These are phyloP conservation scores for Backusella tarrabulga DNA, from an alignment of 192 early-diverging fungal genomes.

Conservation along the genomic window DNA sequence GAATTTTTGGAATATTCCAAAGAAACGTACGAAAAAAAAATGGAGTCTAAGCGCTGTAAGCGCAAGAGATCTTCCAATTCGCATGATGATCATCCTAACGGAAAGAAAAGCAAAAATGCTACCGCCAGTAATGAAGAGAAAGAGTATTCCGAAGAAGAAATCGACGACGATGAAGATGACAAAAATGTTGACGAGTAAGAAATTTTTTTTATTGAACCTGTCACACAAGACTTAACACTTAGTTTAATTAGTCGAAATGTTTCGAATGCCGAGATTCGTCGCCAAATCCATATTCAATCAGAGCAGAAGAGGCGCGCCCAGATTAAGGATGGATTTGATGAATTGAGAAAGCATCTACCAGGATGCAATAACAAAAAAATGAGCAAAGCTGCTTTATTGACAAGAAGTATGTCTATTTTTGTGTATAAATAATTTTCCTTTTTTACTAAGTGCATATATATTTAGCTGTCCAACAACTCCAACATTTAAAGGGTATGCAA, in stretches of 20 bases:
- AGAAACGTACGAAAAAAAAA: conserved; percentile 28
- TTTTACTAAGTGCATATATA: not conserved
- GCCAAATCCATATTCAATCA: conserved; percentile 49
- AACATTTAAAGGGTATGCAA: conserved; percentile 41
- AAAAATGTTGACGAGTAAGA: conserved; percentile 11
- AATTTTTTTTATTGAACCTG: conserved; percentile 9
- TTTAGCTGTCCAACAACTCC: conserved; percentile 43
- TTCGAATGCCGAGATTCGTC: conserved; percentile 39
- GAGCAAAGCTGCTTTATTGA: conserved; percentile 43
- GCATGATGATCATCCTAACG: not conserved
- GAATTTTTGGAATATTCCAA: conserved; percentile 26
- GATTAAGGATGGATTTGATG: conserved; percentile 50
- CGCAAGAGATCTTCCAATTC: conserved; percentile 23
- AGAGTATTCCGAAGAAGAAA: conserved; percentile 14
- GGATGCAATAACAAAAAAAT: conserved; percentile 41
- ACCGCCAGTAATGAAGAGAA: conserved; percentile 5
- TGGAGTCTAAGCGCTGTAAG: conserved; percentile 32
- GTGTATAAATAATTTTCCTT: not conserved
- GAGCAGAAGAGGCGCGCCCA: conserved; percentile 48
- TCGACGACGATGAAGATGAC: conserved; percentile 15
- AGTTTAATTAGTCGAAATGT: conserved; percentile 21
- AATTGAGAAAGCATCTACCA: conserved; percentile 42
- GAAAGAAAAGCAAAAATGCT: not conserved
- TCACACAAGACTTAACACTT: conserved; percentile 9
- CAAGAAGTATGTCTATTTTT: conserved; percentile 29